Evolutionary conservation across 2,329 filamentous ascomycete species (phyloP), one percentile per base, ranked within the genome.

Genomic region (Didymella arachidicola): DNA sequence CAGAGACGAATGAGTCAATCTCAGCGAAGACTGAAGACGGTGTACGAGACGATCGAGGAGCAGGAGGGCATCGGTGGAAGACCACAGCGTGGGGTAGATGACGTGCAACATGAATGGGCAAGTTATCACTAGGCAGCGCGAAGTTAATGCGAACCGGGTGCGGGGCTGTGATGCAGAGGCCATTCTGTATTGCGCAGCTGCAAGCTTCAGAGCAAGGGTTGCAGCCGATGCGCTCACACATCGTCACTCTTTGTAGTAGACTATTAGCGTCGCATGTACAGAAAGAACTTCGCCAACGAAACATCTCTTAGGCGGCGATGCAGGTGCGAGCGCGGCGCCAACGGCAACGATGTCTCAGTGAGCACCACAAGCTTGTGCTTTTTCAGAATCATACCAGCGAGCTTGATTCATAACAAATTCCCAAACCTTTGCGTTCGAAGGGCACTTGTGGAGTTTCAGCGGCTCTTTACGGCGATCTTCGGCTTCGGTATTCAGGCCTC

Each of bases 391-490:
- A 27, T 16, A n/a, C 8, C 22, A 26, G 19, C 2, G 10, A 10
- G 44, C 29, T 34, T 46, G 44, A 7, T 14, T 43, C 2, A 12
- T 22, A 26, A 41, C 7, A 32, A 19, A 22, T 25, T 1, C n/a
- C 18, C 12, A 29, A 25, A 44, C 16, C 18, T 22, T 4, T 19
- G 29, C n/a, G 49, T n/a, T 18, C 25, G 19, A 50, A 38, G 53
- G 56, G 51, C 32, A 50, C 50, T 25, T 11, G 7, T 16, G 44
- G n/a, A 22, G 51, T 54, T 54, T 54, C 56, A 46, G 41, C 50
- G 56, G 56, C 45, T 36, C 39, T 54, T 42, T 46, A 6, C 56
- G 50, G 56, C 50, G 45, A 50, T 59, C 41, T 6, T 59, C 56
- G 56, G 56, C 18, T 50, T 44, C 49, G 43, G 55, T 41, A 43